phyloP scores from a whole-genome alignment of 768 basidiomycete genomes.

The Termitomyces titanicus region DNA sequence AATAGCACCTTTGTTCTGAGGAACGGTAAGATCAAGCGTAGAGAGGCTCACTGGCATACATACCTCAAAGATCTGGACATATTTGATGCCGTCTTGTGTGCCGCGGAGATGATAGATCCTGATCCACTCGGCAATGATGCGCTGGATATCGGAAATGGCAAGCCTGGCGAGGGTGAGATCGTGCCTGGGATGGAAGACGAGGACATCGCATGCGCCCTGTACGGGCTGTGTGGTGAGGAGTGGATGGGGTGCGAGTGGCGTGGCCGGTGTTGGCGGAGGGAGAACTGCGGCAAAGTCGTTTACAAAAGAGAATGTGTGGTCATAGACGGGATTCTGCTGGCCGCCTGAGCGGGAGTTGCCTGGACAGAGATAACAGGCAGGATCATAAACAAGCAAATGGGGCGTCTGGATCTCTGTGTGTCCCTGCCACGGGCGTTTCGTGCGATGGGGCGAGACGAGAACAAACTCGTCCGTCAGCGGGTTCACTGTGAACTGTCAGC shows the following conservation, averaged over 20 bases:
- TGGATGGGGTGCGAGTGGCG: constrained; percentile 54
- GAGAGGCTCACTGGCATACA: constrained; percentile 6
- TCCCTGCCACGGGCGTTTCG: constrained; percentile 88
- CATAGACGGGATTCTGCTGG: constrained; percentile 60
- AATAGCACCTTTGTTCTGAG: constrained; percentile 87
- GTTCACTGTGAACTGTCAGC: constrained; percentile 51
- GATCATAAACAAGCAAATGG: constrained; percentile 54
- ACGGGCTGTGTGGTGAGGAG: constrained; percentile 64
- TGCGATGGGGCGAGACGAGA: constrained; percentile 87
- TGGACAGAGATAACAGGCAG: constrained; percentile 83
- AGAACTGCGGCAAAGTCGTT: constrained; percentile 86
- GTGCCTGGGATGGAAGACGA: constrained; percentile 84
- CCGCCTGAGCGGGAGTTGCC: constrained; percentile 79
- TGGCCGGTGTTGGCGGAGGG: constrained; percentile 51
- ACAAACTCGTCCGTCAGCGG: constrained; percentile 74
- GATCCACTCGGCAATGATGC: constrained; percentile 73
- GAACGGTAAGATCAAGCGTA: constrained; percentile 1
- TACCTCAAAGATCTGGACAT: constrained; percentile 92
- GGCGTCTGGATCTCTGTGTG: constrained; percentile 78
- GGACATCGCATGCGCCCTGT: constrained; percentile 81
- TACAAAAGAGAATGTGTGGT: constrained; percentile 65
- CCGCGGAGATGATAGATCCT: constrained; percentile 59
- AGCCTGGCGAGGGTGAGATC: constrained; percentile 80
- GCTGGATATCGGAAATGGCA: constrained; percentile 48
- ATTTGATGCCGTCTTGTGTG: constrained; percentile 60